Evolutionary conservation across 768 basidiomycete species (phyloP), one percentile per base, ranked within the genome.

Genomic region (Russula earlei): DNA sequence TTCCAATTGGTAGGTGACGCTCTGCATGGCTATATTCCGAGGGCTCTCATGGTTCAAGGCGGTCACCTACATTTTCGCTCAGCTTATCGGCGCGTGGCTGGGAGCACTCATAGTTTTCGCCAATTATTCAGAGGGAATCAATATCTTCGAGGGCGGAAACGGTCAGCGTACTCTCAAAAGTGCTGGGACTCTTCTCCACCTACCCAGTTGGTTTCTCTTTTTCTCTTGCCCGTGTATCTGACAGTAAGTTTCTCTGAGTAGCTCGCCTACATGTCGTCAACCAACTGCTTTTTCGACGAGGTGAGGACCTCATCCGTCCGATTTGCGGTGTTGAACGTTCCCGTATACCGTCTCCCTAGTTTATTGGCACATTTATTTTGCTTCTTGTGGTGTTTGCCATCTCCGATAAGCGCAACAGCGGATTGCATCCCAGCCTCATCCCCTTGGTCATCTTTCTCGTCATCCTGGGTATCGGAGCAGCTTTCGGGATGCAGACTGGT

Each of bases 41-140:
- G 75, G 76, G 41, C 91, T 91, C 68, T 85, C 88, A 0, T 85
- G 85, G 84, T 76, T 74, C 62, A 91, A 91, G 67, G 88, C 88
- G 0, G 87, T 87, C 1, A 74, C 62, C 19, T 89, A 82, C 66
- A 77, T 85, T 38, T 63, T 80, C 47, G 77, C 82, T 1, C 85
- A 87, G 65, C 52, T 83, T 15, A 65, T 85, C 50, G 85, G 85
- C 27, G 84, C 69, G 2, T 61, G 84, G 31, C 73, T 79, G 42
- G 85, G 83, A 17, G 78, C 77, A 19, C 78, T 75, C 4, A 65
- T 82, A 44, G 67, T 81, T 29, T 86, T 83, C 59, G 84, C 73
- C 5, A 81, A 82, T 62, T 86, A 84, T 64, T 75, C 77, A 61
- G 76, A 80, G 64, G 84, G 81, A 12, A 82, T 88, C 64, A 75